phyloP scores from a whole-genome alignment of 177 flowering plant genomes.

The Vitis hybrid region DNA sequence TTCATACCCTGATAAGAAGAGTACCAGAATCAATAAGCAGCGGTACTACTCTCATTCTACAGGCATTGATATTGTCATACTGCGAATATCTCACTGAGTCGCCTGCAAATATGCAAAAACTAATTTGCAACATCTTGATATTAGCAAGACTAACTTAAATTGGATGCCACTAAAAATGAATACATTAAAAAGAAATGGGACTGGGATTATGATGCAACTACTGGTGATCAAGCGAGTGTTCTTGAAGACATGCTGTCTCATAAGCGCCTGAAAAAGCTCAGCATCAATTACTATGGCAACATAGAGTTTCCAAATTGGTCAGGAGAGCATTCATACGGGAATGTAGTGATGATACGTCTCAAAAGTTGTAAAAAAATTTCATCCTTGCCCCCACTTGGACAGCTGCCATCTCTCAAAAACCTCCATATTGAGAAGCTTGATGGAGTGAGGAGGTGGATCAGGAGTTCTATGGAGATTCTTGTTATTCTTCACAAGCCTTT shows the following conservation, averaged over 20 bases:
- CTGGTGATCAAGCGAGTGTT: background rate
- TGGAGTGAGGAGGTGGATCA: conserved; percentile 4
- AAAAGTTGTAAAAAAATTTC: conserved; percentile 1
- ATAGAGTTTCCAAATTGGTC: conserved; percentile 18
- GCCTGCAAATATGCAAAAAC: conserved; percentile 12
- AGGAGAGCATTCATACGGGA: conserved; percentile 11
- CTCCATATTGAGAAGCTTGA: conserved; percentile 8
- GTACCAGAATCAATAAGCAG: conserved; percentile 23
- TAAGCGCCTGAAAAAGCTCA: conserved; percentile 7
- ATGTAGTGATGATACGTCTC: background rate
- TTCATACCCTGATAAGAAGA: conserved; percentile 11
- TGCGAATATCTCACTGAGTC: conserved; percentile 22
- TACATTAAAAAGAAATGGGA: conserved; percentile 6
- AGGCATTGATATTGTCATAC: conserved; percentile 20
- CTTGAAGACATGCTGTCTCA: conserved; percentile 17
- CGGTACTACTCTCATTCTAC: conserved; percentile 27
- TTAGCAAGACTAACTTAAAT: background rate
- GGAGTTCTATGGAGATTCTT: conserved; percentile 9
- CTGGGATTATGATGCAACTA: conserved; percentile 6
- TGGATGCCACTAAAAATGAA: conserved; percentile 13
- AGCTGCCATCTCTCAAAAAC: conserved; percentile 6
- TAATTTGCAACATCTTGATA: conserved; percentile 17
- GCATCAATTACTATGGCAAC: conserved; percentile 10
- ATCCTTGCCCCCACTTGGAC: conserved; percentile 24
- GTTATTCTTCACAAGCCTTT: conserved; percentile 1